Conservation (phyloP, 495 filamentous ascomycete species). For the Talaromyces borbonicus region DNA sequence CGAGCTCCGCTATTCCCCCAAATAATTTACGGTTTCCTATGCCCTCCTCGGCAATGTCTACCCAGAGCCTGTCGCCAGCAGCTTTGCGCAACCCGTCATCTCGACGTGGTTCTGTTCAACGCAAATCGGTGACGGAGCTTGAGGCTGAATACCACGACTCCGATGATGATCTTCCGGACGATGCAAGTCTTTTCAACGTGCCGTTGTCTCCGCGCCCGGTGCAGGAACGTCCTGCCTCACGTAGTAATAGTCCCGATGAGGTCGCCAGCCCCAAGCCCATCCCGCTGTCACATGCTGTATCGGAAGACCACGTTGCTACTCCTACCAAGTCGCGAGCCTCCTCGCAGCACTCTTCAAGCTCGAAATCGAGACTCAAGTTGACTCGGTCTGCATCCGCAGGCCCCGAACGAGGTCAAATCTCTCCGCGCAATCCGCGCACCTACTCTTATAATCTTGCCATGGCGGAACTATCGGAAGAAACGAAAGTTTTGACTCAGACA, state of each 20-base stretch:
- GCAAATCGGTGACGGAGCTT: slow-evolving; percentile 68
- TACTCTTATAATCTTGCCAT: slow-evolving; percentile 82
- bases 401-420: slow-evolving; percentile 36
- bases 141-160: slow-evolving; percentile 83
- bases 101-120: slow-evolving; percentile 61
- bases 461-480: slow-evolving; percentile 74
- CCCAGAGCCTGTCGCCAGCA: slow-evolving; percentile 29
- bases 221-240: slow-evolving; percentile 49
- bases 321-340: slow-evolving; percentile 17
- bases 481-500: slow-evolving; percentile 79
- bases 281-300: slow-evolving; percentile 32
- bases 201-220: slow-evolving; percentile 82
- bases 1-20: slow-evolving; percentile 8
- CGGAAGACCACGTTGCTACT: slow-evolving; percentile 12
- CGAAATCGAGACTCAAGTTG: slow-evolving; percentile 9
- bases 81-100: slow-evolving; percentile 14
- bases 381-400: slow-evolving; percentile 36
- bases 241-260: slow-evolving; percentile 46
- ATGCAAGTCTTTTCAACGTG: slow-evolving; percentile 85
- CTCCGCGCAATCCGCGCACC: slow-evolving; percentile 46
- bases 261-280: slow-evolving; percentile 30
- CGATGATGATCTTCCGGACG: slow-evolving; percentile 89
- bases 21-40: slow-evolving; percentile 13
- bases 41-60: slow-evolving; percentile 22
- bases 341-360: slow-evolving; percentile 14